Evolutionary conservation across 805 yeast genomes (phyloP), one percentile per base, ranked within the genome.

Genomic region (Yarrowia sp.): DNA sequence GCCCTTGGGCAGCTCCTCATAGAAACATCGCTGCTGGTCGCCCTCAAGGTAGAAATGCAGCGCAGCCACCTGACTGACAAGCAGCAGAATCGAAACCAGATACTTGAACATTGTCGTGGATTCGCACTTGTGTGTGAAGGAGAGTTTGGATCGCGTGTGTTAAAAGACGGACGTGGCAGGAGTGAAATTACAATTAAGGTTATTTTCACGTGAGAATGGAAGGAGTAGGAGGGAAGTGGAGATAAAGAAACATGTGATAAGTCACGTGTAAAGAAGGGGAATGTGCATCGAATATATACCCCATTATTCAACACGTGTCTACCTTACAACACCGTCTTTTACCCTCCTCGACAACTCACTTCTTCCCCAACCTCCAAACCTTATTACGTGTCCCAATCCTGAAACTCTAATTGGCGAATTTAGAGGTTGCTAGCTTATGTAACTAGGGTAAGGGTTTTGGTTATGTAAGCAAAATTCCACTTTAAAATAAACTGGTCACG

Each of bases 41-140:
- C 92, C 87, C 12, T 84, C 84, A 62, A 90, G 78, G 74, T 91
- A 92, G 74, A 91, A 86, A 75, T 95, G 96, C 66, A 92, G 79
- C 0, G 85, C 90, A 24, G 70, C 48, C 14, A 65, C 75, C 10
- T 67, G 68, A n/a, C 67, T 52, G 28, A 65, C 52, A 19, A 67
- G 63, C 44, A 68, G 52, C 58, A 67, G 65, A 41, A 69, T 38
- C 44, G 69, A 40, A 17, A 58, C 63, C 51, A 58, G 51, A 43
- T 41, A 58, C 63, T 58, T 58, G 63, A 41, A 58, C 63, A 58
- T 58, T 30, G 38, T 17, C 46, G 61, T 54, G 61, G 16, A 19
- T 48, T 32, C 38, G 6, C 24, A 21, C 35, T 28, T 28, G 32
- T 51, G 59, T 24, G 59, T 22, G 32, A 51, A 51, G 59, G 10